phyloP scores from a whole-genome alignment of 768 basidiomycete genomes.

The Antrodiella citrinella region DNA sequence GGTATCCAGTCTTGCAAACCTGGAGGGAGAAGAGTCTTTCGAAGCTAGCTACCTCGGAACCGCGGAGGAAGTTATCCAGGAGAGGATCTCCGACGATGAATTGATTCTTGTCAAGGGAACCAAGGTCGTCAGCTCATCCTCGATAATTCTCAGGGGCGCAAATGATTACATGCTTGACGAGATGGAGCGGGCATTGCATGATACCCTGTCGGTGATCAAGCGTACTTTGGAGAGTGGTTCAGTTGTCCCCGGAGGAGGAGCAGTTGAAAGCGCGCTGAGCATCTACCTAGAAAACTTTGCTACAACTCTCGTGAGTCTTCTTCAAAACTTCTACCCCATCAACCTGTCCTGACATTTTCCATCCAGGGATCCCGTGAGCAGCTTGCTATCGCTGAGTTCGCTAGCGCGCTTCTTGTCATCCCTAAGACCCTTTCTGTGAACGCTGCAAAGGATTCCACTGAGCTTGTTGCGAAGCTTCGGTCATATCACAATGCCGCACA shows the following conservation, averaged over 20 bases:
- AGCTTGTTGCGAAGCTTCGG: slow-evolving; percentile 92
- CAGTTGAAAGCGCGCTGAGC: slow-evolving; percentile 93
- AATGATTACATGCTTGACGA: slow-evolving; percentile 99
- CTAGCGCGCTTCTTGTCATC: slow-evolving; percentile 83
- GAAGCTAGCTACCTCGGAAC: slow-evolving; percentile 85
- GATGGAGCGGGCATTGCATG: slow-evolving; percentile 96
- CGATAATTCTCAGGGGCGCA: slow-evolving; percentile 90
- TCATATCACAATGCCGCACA: slow-evolving; percentile 97
- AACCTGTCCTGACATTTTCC: neutral
- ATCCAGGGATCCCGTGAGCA: slow-evolving; percentile 93
- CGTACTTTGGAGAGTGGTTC: slow-evolving; percentile 92
- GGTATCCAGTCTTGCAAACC: slow-evolving; percentile 86
- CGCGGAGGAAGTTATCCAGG: slow-evolving; percentile 95
- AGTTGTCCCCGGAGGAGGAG: slow-evolving; percentile 95
- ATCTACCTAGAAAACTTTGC: slow-evolving; percentile 99
- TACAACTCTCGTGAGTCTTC: slow-evolving; percentile 74
- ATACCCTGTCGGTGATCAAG: slow-evolving; percentile 92
- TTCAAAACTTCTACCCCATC: slow-evolving; percentile 1
- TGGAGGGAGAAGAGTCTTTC: slow-evolving; percentile 97
- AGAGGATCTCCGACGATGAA: slow-evolving; percentile 97
- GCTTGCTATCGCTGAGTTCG: slow-evolving; percentile 98
- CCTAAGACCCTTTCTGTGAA: slow-evolving; percentile 97
- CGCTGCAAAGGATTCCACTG: slow-evolving; percentile 97
- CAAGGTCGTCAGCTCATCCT: slow-evolving; percentile 89
- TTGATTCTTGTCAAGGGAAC: slow-evolving; percentile 96